These are phyloP conservation scores for Teratosphaeria destructans DNA, from an alignment of 2,329 filamentous ascomycete species.

Conservation along the genomic window DNA sequence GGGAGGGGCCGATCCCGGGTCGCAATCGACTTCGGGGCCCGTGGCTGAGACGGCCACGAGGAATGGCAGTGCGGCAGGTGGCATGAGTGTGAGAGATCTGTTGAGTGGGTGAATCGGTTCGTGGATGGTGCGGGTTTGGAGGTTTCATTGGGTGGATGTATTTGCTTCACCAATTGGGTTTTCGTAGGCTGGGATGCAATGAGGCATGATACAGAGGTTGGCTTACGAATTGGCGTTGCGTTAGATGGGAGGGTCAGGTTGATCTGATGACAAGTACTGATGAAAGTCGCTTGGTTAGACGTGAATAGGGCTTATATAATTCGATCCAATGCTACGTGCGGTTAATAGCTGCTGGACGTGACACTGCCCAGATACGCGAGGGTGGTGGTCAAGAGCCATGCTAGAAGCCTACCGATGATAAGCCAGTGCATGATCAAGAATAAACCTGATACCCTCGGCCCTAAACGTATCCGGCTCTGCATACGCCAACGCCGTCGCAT, in stretches of 20 bases:
- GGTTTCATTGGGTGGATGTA: background rate
- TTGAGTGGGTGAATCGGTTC: constrained; percentile 22
- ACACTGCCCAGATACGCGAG: too few relatives aligned
- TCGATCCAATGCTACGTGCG: background rate
- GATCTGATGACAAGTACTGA: background rate
- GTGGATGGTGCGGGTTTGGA: background rate
- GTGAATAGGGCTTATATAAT: background rate
- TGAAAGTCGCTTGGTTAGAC: background rate
- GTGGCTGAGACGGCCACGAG: constrained; percentile 2
- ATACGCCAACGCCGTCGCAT: constrained; percentile 24
- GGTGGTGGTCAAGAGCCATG: too few relatives aligned
- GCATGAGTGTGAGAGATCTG: constrained; percentile 38
- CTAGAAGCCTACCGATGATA: constrained; percentile 5
- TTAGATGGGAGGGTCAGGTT: background rate
- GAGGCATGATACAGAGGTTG: background rate
- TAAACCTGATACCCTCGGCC: constrained; percentile 34
- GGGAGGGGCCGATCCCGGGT: constrained; percentile 9
- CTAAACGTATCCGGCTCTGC: constrained; percentile 36
- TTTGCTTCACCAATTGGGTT: background rate
- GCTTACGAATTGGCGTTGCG: background rate
- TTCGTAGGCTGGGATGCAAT: background rate
- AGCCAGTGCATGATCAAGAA: constrained; percentile 22
- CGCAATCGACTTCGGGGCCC: constrained; percentile 1
- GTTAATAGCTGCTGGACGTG: background rate
- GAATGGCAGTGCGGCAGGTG: constrained; percentile 5